Percentiles rank a stretch among this genome's conserved stretches.
Conservation (phyloP, 2,329 filamentous ascomycete genomes). For the Fusarium albidum region DNA sequence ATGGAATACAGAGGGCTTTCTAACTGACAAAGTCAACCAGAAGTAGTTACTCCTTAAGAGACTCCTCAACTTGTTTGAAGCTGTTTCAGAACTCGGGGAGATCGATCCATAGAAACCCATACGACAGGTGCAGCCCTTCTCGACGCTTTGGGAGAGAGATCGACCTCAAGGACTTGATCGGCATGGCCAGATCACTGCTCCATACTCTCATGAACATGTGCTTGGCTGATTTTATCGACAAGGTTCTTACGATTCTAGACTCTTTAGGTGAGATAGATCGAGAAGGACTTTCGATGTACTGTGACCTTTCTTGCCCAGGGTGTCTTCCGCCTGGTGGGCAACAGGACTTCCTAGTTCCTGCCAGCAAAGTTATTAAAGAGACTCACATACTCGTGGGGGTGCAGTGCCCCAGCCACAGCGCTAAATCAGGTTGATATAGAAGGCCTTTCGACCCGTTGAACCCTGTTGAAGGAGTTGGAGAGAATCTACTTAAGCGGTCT, state of each 20-base stretch:
- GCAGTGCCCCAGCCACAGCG: constrained; percentile 46
- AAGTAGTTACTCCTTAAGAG: constrained; percentile 43
- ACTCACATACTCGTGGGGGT: constrained; percentile 49
- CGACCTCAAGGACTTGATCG: constrained; percentile 44
- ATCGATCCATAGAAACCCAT: constrained; percentile 48
- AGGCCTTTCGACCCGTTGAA: constrained; percentile 46
- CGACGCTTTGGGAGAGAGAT: constrained; percentile 43
- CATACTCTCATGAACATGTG: constrained; percentile 43
- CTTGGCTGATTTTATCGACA: constrained; percentile 39
- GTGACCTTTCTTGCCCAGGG: constrained; percentile 47
- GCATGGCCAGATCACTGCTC: constrained; percentile 43
- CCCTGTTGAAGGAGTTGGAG: constrained; percentile 46
- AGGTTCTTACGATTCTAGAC: constrained; percentile 44
- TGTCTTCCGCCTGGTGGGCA: constrained; percentile 46
- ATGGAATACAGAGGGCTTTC: constrained; percentile 46
- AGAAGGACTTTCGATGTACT: constrained; percentile 44
- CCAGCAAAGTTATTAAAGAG: constrained; percentile 50
- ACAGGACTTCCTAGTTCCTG: constrained; percentile 50
- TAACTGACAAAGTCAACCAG: constrained; percentile 42
- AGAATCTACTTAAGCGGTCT: constrained; percentile 47
- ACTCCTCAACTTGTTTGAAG: constrained; percentile 49
- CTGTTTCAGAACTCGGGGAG: constrained; percentile 45
- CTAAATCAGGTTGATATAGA: constrained; percentile 49
- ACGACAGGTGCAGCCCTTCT: constrained; percentile 43
- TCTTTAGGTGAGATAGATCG: constrained; percentile 45